Base-by-base conservation (phyloP, 2,329 filamentous ascomycete species). In the Xenosphaeropsis pyriputrescens region DNA sequence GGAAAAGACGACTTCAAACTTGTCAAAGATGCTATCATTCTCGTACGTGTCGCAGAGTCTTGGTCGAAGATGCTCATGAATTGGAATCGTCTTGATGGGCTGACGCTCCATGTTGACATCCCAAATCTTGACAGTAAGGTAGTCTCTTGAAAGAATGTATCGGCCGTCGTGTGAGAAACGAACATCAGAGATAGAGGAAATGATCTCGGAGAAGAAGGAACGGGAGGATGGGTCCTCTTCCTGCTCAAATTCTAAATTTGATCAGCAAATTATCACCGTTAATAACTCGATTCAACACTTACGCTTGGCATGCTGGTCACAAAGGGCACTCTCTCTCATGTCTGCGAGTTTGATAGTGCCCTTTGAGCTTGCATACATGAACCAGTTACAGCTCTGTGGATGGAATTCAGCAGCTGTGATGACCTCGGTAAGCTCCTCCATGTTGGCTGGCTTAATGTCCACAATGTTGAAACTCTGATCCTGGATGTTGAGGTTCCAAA, bases 381-480 rank as follows among this genome's bases (percentile, higher is more conserved):
- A 96, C 86, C 85, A 94, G 63, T 98, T 96, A 71, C 91, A 98
- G 67, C 88, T 94, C 53, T 79, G 69, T 5, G 91, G 91, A 56
- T 98, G 91, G 54, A 98, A 98, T 56, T 98, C 91, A 38, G 91
- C 91, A 32, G 91, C 91, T 11, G 91, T 98, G 56, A 98, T 96
- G 50, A 98, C 91, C 61, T 98, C 91, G 1, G 91, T 98, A 47
- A 98, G 70, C 65, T 98, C 91, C 62, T 98, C 91, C 91, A 98
- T 98, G 60, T 98, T 98, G 31, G 91, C 91, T 7, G 91, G 91
- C 62, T 98, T 98, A 69, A 98, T 98, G 59, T 98, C 91, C 44
- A 98, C 91, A 57, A 98, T 98, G 64, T 98, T 98, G 73, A 98
- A 98, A 66, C 91, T 96, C 64, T 96, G 89, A 52, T 96, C 89